phyloP scores from a whole-genome alignment of 805 yeast species.

The Starmerella vaccinii region DNA sequence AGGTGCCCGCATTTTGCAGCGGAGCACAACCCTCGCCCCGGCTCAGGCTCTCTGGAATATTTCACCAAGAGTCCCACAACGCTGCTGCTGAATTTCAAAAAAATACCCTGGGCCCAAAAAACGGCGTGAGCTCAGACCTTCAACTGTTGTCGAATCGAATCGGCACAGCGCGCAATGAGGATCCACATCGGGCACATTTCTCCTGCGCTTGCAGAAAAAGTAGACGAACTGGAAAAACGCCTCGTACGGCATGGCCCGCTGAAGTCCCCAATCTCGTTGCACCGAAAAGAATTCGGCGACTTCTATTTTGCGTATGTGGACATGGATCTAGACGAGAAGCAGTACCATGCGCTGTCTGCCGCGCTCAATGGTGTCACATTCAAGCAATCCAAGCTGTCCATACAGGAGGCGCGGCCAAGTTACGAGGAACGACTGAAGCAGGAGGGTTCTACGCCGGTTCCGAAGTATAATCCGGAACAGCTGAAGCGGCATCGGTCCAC shows the following conservation, averaged over 20 bases:
- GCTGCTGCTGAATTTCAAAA: background rate
- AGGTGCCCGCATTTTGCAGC: no score
- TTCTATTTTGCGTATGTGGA: conserved; percentile 58
- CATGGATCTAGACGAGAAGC: conserved; percentile 40
- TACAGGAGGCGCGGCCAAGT: conserved; percentile 49
- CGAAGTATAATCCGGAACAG: conserved; percentile 24
- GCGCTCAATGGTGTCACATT: conserved; percentile 61
- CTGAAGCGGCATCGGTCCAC: conserved; percentile 31
- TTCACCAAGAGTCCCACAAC: conserved; percentile 5
- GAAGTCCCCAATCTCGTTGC: conserved; percentile 40
- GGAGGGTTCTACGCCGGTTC: conserved; percentile 38
- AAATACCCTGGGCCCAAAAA: no score
- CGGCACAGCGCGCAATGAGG: conserved; percentile 25
- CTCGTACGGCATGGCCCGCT: conserved; percentile 54
- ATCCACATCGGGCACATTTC: conserved; percentile 66
- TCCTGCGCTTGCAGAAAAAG: conserved; percentile 37
- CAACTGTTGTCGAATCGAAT: background rate
- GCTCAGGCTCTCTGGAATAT: background rate
- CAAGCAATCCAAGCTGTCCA: conserved; percentile 58
- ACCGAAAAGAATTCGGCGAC: conserved; percentile 45
- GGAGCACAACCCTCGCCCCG: background rate
- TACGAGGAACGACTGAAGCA: conserved; percentile 41
- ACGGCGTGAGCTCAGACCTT: no score
- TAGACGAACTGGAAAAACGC: conserved; percentile 43
- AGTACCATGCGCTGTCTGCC: conserved; percentile 41